Conservation (phyloP, 805 yeast species). For the Middelhovenomyces tepae region DNA sequence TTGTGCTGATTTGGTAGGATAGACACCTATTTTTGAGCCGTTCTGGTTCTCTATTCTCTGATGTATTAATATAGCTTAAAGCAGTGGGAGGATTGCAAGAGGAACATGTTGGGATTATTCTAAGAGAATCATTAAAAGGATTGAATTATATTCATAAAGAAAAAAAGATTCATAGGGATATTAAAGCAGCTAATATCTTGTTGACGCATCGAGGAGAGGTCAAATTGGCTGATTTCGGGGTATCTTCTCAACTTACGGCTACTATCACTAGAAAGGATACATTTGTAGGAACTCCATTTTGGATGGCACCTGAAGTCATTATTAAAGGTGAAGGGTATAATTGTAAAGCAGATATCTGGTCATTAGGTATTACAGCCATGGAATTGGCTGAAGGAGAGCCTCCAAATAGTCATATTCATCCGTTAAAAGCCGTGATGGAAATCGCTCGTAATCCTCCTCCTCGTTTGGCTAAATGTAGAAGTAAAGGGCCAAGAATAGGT, state of each 20-base stretch:
- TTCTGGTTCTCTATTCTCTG: too few relatives aligned
- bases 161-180: constrained; percentile 77
- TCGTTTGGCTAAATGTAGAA: background rate
- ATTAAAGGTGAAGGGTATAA: constrained; percentile 54
- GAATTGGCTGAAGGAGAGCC: constrained; percentile 79
- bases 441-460: constrained; percentile 68
- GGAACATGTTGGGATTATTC: constrained; percentile 49
- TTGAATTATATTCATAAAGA: constrained; percentile 68
- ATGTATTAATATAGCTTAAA: too few relatives aligned
- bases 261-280: constrained; percentile 51
- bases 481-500: too few relatives aligned
- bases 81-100: constrained; percentile 48
- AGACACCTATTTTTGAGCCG: too few relatives aligned
- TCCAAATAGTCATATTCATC: constrained; percentile 65
- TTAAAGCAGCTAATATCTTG: constrained; percentile 82
- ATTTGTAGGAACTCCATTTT: constrained; percentile 90
- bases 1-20: constrained; percentile 53
- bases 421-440: constrained; percentile 64
- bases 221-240: constrained; percentile 91
- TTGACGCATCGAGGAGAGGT: constrained; percentile 60
- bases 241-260: constrained; percentile 58
- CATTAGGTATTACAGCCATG: constrained; percentile 84
- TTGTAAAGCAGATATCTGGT: constrained; percentile 92
- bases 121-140: constrained; percentile 62
- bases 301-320: constrained; percentile 99